phyloP scores from a whole-genome alignment of 257 asterid species.

The Nicotiana tomentosiformis region DNA sequence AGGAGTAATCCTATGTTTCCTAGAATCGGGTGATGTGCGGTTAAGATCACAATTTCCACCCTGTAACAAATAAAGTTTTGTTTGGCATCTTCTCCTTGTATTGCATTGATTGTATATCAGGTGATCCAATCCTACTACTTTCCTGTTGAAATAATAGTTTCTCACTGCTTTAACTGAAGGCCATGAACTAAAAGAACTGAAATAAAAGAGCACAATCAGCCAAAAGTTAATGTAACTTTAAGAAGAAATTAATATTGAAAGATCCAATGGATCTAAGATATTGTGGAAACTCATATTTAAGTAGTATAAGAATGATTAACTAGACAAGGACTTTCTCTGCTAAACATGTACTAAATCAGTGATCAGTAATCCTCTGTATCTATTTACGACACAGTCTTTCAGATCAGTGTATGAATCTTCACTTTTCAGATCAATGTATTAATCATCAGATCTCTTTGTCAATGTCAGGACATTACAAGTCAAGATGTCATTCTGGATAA shows the following conservation, averaged over 20 bases:
- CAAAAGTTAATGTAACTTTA: not conserved
- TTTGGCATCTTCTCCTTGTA: slow-evolving; percentile 44
- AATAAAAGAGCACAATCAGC: slow-evolving; percentile 27
- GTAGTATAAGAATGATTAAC: not conserved
- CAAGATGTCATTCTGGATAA: slow-evolving; percentile 5
- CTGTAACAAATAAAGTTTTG: slow-evolving; percentile 34
- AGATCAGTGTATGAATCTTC: not conserved
- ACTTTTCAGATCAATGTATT: not conserved
- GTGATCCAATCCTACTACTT: slow-evolving; percentile 31
- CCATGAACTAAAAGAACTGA: slow-evolving; percentile 64
- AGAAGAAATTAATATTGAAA: not conserved
- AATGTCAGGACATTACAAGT: not conserved
- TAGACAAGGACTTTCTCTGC: not conserved
- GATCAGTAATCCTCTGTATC: not conserved
- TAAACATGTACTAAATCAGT: not conserved
- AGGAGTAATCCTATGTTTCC: slow-evolving; percentile 31
- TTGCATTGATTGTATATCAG: slow-evolving; percentile 30
- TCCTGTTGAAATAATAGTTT: slow-evolving; percentile 31
- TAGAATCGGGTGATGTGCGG: slow-evolving; percentile 26
- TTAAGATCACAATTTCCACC: slow-evolving; percentile 28
- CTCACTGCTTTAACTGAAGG: slow-evolving; percentile 45
- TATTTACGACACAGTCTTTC: not conserved
- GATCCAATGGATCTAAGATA: not conserved
- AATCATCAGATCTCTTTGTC: not conserved
- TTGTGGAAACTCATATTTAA: slow-evolving; percentile 2